A percentile compares a stretch with the other conserved stretches of the same genome.
Conservation (phyloP, 2,329 filamentous ascomycete species). For the Corinectria fuckeliana region DNA sequence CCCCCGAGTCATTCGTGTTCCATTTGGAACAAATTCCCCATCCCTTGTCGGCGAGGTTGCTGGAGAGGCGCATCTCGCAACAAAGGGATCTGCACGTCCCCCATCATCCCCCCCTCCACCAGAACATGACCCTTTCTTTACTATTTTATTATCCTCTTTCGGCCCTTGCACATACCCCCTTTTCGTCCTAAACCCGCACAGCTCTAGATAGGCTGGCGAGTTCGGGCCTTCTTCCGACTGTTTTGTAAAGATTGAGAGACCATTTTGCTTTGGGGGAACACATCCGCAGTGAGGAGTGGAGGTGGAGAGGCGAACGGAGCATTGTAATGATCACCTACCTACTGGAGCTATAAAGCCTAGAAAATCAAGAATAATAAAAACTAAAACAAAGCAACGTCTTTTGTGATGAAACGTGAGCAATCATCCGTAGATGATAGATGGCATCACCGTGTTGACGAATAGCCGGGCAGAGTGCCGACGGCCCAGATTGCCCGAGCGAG, state of each 20-base stretch:
- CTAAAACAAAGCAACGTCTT: not conserved
- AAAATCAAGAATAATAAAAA: constrained; percentile 12
- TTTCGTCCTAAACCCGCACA: constrained; percentile 11
- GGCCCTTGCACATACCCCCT: constrained; percentile 35
- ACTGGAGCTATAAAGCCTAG: constrained; percentile 11
- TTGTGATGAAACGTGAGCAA: no score
- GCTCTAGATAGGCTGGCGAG: constrained; percentile 21
- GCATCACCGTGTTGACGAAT: not conserved
- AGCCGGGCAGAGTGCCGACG: not conserved
- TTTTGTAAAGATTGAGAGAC: constrained; percentile 25
- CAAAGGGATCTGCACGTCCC: constrained; percentile 4
- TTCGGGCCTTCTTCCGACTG: constrained; percentile 17
- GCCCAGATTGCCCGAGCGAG: not conserved
- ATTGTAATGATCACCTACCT: constrained; percentile 24
- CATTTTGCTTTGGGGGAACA: not conserved
- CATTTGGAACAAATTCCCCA: constrained; percentile 15
- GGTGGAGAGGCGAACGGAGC: constrained; percentile 23
- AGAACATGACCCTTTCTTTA: constrained; percentile 14
- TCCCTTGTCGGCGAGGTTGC: constrained; percentile 6
- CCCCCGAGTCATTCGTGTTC: constrained; percentile 23
- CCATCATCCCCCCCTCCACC: constrained; percentile 13
- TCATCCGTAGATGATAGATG: no score
- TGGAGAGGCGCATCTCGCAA: constrained; percentile 7
- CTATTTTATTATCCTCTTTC: constrained; percentile 15
- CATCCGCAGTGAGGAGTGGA: not conserved